Percentiles rank a stretch among this genome's conserved stretches.
These are phyloP conservation scores for Ascochyta koolunga DNA, from an alignment of 2,329 filamentous ascomycete genomes.

Conservation along the genomic window DNA sequence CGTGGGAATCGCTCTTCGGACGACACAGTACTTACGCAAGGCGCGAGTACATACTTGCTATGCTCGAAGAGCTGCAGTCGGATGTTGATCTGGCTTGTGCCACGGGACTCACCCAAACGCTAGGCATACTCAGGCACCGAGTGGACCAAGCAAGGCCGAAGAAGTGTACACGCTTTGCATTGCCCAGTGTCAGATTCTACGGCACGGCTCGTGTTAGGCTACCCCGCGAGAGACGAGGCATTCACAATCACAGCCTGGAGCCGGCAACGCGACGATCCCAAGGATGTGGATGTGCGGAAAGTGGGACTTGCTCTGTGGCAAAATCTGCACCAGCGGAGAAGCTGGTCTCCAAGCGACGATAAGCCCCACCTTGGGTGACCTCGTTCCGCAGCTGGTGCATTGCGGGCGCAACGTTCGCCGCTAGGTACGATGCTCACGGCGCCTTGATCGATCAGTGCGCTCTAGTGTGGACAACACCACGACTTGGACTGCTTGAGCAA, in stretches of 20 bases:
- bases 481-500: not conserved
- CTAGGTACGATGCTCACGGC: constrained; percentile 5
- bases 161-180: not conserved
- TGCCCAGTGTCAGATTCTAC: constrained; percentile 1
- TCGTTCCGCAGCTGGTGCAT: constrained; percentile 9
- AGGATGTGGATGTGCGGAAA: constrained; percentile 13
- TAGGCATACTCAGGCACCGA: not conserved
- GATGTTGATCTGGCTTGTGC: not conserved
- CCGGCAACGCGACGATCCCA: constrained; percentile 9
- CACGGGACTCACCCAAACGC: not conserved
- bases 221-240: not conserved
- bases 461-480: constrained; percentile 1
- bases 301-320: constrained; percentile 12
- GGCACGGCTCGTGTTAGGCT: constrained; percentile 9
- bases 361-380: constrained; percentile 5
- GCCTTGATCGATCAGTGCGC: constrained; percentile 7
- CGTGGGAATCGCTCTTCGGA: not conserved
- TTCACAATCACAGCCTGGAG: constrained; percentile 1
- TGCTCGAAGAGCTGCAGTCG: not conserved
- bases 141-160: not conserved
- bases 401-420: constrained; percentile 10
- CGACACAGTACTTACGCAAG: not conserved
- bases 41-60: not conserved
- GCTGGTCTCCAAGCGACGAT: constrained; percentile 13
- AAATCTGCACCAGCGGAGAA: constrained; percentile 10